Evolutionary conservation across 805 yeast genomes (phyloP), one percentile per base, ranked within the genome.

Genomic region (Pichia phayaonensis): DNA sequence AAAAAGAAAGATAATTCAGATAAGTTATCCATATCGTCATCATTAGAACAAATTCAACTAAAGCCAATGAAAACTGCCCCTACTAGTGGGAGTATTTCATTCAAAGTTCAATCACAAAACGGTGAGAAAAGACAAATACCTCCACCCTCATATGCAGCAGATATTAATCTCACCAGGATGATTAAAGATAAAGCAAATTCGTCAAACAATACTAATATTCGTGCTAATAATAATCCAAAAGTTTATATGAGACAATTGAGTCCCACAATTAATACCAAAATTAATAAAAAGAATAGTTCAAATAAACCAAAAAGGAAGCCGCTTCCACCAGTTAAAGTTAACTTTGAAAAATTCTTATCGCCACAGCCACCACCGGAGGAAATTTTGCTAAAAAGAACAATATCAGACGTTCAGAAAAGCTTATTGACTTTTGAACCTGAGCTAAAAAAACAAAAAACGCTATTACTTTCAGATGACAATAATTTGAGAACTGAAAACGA

Each of bases 81-180:
- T 11, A 29, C 20, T 18, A 42, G 27, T 18, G 52, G 48, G 2
- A 42, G 40, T n/a, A 27, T 48, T 16, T 20, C 48, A 11, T 51
- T 48, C 8, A 48, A 44, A 46, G 52, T 48, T 18, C 52, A 51
- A 20, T 39, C 52, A 15, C 54, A 48, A 13, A 12, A 21, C 20
- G 11, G 8, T 10, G 49, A 47, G 18, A 26, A 46, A 26, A 20
- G 20, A 21, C 45, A 36, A 10, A 31, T 52, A 18, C 52, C 42
- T 20, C 60, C 57, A 21, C 63, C 64, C 2, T 54, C 59, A 10
- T 54, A 45, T 40, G 44, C 44, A 22, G 60, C 62, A n/a, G 65
- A 61, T 49, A 36, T 48, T 27, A 54, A 53, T 3, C 42, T 61
- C 47, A 61, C 64, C 12, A 44, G 27, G 15, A 7, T 40, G 24